Conservation (phyloP, 2,329 filamentous ascomycete species). For the Sphaerulina vaccinii region DNA sequence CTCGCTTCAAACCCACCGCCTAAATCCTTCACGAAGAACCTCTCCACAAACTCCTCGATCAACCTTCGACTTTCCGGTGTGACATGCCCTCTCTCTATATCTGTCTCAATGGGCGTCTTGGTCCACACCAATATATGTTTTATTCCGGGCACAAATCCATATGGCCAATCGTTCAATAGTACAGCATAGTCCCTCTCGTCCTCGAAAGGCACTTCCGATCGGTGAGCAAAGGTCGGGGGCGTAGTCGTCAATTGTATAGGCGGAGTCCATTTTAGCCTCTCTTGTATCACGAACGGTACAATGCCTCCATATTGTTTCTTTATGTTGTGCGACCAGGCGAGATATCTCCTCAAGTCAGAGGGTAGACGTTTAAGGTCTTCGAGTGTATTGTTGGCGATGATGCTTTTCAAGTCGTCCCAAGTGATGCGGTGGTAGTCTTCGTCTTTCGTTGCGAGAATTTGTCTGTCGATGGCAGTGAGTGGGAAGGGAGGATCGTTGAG, state of each 20-base stretch:
- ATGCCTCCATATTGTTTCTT: slow-evolving; percentile 58
- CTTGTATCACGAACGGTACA: slow-evolving; percentile 55
- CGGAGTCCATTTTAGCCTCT: slow-evolving; percentile 55
- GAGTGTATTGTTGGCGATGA: slow-evolving; percentile 55
- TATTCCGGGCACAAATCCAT: slow-evolving; percentile 56
- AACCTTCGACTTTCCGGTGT: slow-evolving; percentile 49
- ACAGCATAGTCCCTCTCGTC: slow-evolving; percentile 56
- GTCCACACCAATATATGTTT: slow-evolving; percentile 59
- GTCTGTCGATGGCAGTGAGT: slow-evolving; percentile 51
- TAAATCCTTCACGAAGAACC: slow-evolving; percentile 50
- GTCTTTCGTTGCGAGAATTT: slow-evolving; percentile 52
- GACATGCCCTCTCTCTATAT: slow-evolving; percentile 49
- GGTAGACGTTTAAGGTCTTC: slow-evolving; percentile 59
- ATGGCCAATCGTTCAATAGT: slow-evolving; percentile 64
- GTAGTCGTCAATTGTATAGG: slow-evolving; percentile 19
- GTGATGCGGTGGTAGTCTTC: slow-evolving; percentile 53
- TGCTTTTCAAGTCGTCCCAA: slow-evolving; percentile 53
- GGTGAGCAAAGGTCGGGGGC: slow-evolving; percentile 42
- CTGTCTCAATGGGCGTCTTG: slow-evolving; percentile 50
- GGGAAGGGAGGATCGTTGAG: slow-evolving; percentile 42
- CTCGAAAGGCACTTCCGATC: slow-evolving; percentile 53
- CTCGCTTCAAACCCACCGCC: slow-evolving; percentile 11
- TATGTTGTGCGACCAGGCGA: slow-evolving; percentile 57
- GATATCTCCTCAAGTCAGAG: slow-evolving; percentile 58
- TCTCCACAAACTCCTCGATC: slow-evolving; percentile 52